Evolutionary conservation across 768 basidiomycete species (phyloP), one percentile per base, ranked within the genome.

Genomic region (Tylopilus felleus): DNA sequence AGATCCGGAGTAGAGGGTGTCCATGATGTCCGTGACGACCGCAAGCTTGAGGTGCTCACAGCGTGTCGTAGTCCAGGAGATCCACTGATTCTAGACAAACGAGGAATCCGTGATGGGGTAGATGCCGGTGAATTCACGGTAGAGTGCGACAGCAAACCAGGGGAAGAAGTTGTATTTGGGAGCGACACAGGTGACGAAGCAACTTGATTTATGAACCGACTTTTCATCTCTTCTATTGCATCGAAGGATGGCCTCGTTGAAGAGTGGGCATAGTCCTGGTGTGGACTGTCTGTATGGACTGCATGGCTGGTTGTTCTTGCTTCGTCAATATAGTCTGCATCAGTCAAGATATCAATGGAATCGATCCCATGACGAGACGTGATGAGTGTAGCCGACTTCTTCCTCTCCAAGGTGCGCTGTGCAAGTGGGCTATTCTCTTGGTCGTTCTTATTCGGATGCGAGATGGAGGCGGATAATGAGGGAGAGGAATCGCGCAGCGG

Each of bases 201-300:
- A 3, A 57, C 59, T 58, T 69, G 73, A 45, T 65, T 66, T 49
- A 82, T 66, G 59, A 85, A 79, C 38, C 82, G 73, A 59, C 70
- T 75, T 68, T 85, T 87, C 81, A 86, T 82, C 60, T 84, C 80
- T 64, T 84, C 79, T 43, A 84, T 73, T 2, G 82, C 81, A 22
- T 82, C 80, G 25, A 71, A 63, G 7, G 78, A 77, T 8, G 77
- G 73, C 21, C 65, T 50, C 22, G 55, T 60, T 4, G 47, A 58
- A 5, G 42, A 40, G 21, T 31, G 29, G n/a, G 23, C 4, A 51
- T 36, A 16, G 6, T 69, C 51, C 57, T 55, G 38, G 56, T 57
- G 40, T 54, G 53, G 46, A 48, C 39, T 58, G 28, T 39, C 66
- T 22, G 49, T 16, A 13, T 48, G 55, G n/a, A 28, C 52, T 35